These are phyloP conservation scores for Musa beccarii DNA, from an alignment of 176 grass and related monocot genomes.

Conservation along the genomic window DNA sequence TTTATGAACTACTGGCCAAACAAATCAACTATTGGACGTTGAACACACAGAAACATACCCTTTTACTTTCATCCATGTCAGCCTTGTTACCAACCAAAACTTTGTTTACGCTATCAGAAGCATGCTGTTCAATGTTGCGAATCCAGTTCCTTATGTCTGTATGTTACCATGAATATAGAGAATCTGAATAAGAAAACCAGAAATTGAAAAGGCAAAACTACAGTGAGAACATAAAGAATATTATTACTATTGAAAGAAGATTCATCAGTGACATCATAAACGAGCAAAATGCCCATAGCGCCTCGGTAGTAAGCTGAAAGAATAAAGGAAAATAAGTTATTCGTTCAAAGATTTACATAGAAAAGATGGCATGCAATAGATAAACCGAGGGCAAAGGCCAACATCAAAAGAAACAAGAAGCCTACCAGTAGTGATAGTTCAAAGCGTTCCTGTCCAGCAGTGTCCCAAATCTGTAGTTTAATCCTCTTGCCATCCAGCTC, in stretches of 20 bases:
- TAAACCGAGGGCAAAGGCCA: not conserved
- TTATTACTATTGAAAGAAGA: conserved; percentile 76
- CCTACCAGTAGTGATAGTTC: conserved; percentile 82
- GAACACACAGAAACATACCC: conserved; percentile 36
- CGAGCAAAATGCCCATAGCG: conserved; percentile 81
- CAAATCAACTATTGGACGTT: not conserved
- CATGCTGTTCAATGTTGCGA: conserved; percentile 87
- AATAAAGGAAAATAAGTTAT: not conserved
- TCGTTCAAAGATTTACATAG: not conserved
- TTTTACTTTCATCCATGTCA: conserved; percentile 86
- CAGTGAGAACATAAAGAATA: conserved; percentile 14
- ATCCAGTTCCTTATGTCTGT: conserved; percentile 93
- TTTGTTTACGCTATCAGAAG: conserved; percentile 91
- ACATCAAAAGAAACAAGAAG: not conserved
- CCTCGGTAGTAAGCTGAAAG: conserved; percentile 86
- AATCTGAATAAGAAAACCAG: conserved; percentile 19
- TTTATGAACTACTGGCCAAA: not conserved
- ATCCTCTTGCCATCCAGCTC: conserved; percentile 85
- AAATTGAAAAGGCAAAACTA: conserved; percentile 6
- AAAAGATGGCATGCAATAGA: too few species aligned
- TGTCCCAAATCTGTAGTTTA: conserved; percentile 90
- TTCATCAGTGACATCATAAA: too few species aligned
- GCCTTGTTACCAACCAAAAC: conserved; percentile 91
- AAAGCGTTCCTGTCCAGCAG: conserved; percentile 86
- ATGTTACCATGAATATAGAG: conserved; percentile 29